Evolutionary conservation across 129 eudicot genomes (phyloP), one percentile per base, ranked within the genome.

Genomic region (Centaurea solstitialis): DNA sequence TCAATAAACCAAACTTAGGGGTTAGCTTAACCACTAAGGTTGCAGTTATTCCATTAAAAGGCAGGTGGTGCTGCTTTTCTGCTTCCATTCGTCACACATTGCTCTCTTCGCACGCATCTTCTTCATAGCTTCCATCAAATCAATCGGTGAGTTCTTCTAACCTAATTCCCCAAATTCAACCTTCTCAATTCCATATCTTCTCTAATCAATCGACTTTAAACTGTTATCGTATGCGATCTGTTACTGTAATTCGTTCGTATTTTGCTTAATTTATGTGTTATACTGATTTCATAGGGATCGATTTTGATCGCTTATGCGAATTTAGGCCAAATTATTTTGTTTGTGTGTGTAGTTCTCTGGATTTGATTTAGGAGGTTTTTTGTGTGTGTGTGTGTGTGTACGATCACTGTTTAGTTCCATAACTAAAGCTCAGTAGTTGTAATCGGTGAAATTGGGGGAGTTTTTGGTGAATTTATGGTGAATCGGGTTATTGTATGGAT

Each of bases 41-140:
- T 61, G 11, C 82, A 80, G 78, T 72, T 80, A 62, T 80, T 35
- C 9, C 50, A 62, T 76, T 22, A 22, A 74, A 65, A 66, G 50
- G 72, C 85, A 45, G 35, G 77, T 76, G 35, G 77, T 76, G 73
- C 77, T 82, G 85, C 81, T 24, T 57, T 69, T 75, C 64, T 75
- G 12, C 59, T 69, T 38, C 72, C 77, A 13, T 73, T 13, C 35
- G 73, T 68, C 75, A 38, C 23, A 64, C 26, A 40, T 64, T 78
- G 18, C 45, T 78, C 67, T 61, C 73, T 38, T 12, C 21, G n/a
- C 73, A 82, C 73, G 77, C 77, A 26, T 26, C 76, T 69, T 76
- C 85, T 23, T 22, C 73, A 18, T 24, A 17, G 74, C 43, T 76
- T 75, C 43, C 37, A 6, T 45, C 75, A 74, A 35, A 81, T 75